Evolutionary conservation across 805 yeast species (phyloP), one percentile per base, ranked within the genome.

Genomic region (Scheffersomyces coipomensis): DNA sequence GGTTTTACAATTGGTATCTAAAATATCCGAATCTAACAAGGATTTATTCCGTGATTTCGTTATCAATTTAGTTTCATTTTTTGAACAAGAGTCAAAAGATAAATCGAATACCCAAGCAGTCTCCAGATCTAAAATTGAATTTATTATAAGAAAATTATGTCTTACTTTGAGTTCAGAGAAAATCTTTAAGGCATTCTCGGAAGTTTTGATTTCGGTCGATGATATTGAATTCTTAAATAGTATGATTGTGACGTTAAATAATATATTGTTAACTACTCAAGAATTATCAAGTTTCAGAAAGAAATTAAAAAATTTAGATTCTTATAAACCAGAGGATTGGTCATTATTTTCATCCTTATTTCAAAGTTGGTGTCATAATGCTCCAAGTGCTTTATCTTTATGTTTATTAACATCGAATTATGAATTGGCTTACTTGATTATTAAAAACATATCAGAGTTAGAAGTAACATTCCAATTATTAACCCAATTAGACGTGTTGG

Each of bases 291-390:
- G 72, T 2, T 71, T 93, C 46, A 76, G 99, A 38, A 79, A 76
- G 42, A 78, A 85, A 51, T 66, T 91, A 37, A 58, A 74, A 62
- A 56, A 62, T 30, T 60, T 82, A n/a, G 87, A 83, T 37, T 55
- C 62, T 16, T 62, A 60, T 49, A 73, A 76, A 26, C 47, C 68
- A 18, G 81, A 78, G 26, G 93, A 87, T 40, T 79, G 83, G 70
- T 60, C 71, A 17, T 69, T 90, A 29, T 93, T 93, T 57, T 75
- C 85, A 19, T 68, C 83, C 0, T 67, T 93, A 39, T 93, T 91
- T 64, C 81, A 79, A 53, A 81, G 95, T 42, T 93, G 99, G 99
- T 82, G 95, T 48, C 83, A 84, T 44, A 91, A 88, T 56, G 82
- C 96, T 0, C 89, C 95, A 1, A 90, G 97, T 4, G 86, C 90